Evolutionary conservation across 805 yeast species (phyloP), one percentile per base, ranked within the genome.

Genomic region (Sporopachydermia lactativora): DNA sequence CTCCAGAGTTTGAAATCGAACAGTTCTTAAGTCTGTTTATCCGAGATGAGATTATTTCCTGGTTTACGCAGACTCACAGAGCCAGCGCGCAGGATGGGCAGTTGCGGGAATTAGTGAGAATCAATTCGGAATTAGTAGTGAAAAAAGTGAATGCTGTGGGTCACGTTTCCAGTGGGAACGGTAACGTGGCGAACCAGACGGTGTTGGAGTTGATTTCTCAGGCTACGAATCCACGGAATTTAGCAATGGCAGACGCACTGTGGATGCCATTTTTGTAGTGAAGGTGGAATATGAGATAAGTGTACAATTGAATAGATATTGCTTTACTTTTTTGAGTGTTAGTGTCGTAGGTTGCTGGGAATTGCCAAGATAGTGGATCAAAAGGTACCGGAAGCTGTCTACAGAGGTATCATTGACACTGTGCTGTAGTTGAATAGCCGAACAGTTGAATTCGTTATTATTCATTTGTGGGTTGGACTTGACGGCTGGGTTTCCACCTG

Each of bases 181-280:
- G 71, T 19, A 75, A 81, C 1, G 79, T 81, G 31, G 82, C 94
- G 5, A 83, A 95, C 31, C 97, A 89, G 58, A 78, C 83, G 45
- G 82, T 86, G 24, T 69, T 92, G 48, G 96, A 92, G 52, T 71
- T 89, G 53, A 84, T 92, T 40, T 80, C 94, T 3, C 86, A 84
- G 53, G 97, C 98, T 4, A 96, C 88, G 13, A 89, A 88, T 54
- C 96, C 97, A 28, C 74, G 95, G 51, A 84, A 85, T 52, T 64
- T 92, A 50, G 96, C 97, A 13, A 76, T 84, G 41, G 80, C 94
- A 4, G 98, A 92, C 51, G 77, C 86, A 13, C 68, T 83, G 47
- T 92, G 95, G 86, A 84, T 92, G 95, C 92, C 98, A 1, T 92
- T 85, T 63, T 74, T 86, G 50, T 86, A 64, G 47, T n/a, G 11